Conservation (phyloP, 768 basidiomycete genomes). For the Baorangia bicolor region DNA sequence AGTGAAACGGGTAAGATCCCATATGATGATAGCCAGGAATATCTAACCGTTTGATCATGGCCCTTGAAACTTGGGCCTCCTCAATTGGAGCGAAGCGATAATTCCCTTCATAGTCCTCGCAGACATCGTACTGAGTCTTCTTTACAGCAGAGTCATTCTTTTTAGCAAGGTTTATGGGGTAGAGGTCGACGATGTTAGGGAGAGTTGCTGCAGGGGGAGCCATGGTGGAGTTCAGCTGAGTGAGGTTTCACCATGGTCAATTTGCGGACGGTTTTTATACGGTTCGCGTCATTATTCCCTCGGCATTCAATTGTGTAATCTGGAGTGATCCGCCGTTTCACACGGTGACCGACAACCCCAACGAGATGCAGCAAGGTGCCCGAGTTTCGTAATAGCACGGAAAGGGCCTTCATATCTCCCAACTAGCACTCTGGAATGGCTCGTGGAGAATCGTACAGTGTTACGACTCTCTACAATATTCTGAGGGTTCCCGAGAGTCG, state of each 20-base stretch:
- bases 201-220: conserved; percentile 38
- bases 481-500: too few relatives aligned
- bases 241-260: not conserved
- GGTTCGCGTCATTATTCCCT: too few relatives aligned
- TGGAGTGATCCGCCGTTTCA: not conserved
- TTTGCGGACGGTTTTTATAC: conserved; percentile 2
- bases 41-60: conserved; percentile 70
- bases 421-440: too few relatives aligned
- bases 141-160: conserved; percentile 16
- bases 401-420: not conserved
- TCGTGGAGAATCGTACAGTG: not conserved
- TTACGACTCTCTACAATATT: not conserved
- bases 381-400: not conserved
- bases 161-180: conserved; percentile 22
- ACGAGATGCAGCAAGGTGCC: too few relatives aligned
- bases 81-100: conserved; percentile 73
- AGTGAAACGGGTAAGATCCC: conserved; percentile 6
- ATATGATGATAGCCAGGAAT: not conserved
- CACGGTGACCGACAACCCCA: not conserved
- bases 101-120: conserved; percentile 51
- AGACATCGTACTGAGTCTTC: conserved; percentile 18
- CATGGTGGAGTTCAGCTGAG: conserved; percentile 28
- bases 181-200: conserved; percentile 20
- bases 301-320: not conserved
- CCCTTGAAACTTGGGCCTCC: conserved; percentile 73